phyloP scores from a whole-genome alignment of 1,139 yeast genomes.

The Blastobotrys arbuscula region DNA sequence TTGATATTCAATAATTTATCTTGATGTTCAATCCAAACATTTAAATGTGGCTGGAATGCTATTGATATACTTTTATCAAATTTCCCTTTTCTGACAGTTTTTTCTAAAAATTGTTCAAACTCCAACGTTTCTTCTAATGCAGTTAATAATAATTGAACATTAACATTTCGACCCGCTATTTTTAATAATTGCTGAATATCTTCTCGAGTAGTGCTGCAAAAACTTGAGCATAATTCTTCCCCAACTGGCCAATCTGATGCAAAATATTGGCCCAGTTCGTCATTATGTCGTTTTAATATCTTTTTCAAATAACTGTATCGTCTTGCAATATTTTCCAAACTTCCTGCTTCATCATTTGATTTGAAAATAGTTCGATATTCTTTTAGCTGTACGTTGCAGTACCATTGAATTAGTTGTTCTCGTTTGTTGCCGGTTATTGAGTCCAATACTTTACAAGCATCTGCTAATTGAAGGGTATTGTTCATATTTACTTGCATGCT shows the following conservation, averaged over 20 bases:
- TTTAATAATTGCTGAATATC: conserved; percentile 52
- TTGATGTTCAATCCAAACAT: conserved; percentile 85
- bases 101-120: conserved; percentile 69
- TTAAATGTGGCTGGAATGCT: conserved; percentile 79
- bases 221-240: conserved; percentile 51
- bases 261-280: conserved; percentile 50
- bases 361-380: conserved; percentile 75
- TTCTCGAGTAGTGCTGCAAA: conserved; percentile 63
- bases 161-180: conserved; percentile 34
- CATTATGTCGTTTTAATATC: conserved; percentile 55
- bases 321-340: conserved; percentile 76
- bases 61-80: conserved; percentile 53
- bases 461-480: conserved; percentile 32
- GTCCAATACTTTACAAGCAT: conserved; percentile 71
- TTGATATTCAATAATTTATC: conserved; percentile 57
- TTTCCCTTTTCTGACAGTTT: conserved; percentile 40
- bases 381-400: conserved; percentile 59
- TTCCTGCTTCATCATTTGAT: conserved; percentile 85
- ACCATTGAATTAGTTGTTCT: conserved; percentile 66
- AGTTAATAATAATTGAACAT: conserved; percentile 55
- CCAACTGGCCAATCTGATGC: conserved; percentile 71
- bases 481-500: conserved; percentile 20
- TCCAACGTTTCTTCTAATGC: conserved; percentile 63
- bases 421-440: conserved; percentile 56
- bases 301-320: conserved; percentile 78